Base-by-base conservation (phyloP, 345 rosid genomes). In the Isatis tinctoria region DNA sequence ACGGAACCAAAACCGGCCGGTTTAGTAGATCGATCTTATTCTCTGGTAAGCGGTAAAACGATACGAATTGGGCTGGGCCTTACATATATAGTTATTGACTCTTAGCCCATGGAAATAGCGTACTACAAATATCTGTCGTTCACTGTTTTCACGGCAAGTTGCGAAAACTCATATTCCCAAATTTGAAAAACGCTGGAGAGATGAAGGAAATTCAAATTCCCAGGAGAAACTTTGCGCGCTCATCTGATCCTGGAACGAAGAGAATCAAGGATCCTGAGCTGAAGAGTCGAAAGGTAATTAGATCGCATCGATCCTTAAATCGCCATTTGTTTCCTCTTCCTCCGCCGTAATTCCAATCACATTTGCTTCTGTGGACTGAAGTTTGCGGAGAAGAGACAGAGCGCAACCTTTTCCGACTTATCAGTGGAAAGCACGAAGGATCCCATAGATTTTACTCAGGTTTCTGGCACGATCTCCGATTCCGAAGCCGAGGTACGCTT, bases 151-250 rank as follows among this genome's bases (percentile, higher is more conserved):
- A 61, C 60, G 0, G 36, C n/a, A 22, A 22, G 24, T 60, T 47
- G 5, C 72, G 24, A 57, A 65, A 64, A 35, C 44, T 33, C n/a
- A 67, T 5, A 1, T 45, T 33, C 48, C 70, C 2, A 61, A 69
- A 24, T 32, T 58, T 7, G 47, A 75, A 41, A 22, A 69, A 32
- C 20, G 28, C 2, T 20, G 7, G 74, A 68, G 68, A 66, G 69
- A 75, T 71, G 80, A 77, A 77, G 57, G 80, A 77, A 49, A 59
- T 58, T 71, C 80, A 72, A 77, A 77, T 49, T 71, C 73, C 69
- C 72, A 72, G 73, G 73, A 77, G 39, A 32, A 71, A 17, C 49
- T 65, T 59, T 5, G 57, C 77, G 80, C 80, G 77, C 64, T 71
- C 72, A 27, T 71, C 73, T 4, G 76, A 77, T 22, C 14, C 37